These are phyloP conservation scores for Eucalyptus urophylla DNA, from an alignment of 345 rosid genomes.

Conservation along the genomic window DNA sequence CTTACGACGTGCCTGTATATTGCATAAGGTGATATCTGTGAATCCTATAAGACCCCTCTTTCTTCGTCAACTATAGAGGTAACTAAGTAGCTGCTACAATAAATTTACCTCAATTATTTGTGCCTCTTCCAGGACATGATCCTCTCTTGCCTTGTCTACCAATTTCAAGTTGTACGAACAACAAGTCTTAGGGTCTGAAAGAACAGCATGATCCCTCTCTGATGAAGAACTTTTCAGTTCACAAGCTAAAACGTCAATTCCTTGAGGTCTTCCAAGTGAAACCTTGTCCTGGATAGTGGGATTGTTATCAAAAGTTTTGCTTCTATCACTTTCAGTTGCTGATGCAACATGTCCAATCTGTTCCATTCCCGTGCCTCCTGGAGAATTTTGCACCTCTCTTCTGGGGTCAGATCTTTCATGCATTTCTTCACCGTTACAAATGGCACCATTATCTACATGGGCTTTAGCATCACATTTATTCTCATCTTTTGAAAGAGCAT, in stretches of 20 bases:
- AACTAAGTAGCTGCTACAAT: not conserved
- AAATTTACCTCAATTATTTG: slow-evolving; percentile 62
- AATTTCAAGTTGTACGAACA: slow-evolving; percentile 22
- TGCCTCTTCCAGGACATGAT: slow-evolving; percentile 86
- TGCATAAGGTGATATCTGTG: not conserved
- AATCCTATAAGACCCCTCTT: not conserved
- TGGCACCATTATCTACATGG: not conserved
- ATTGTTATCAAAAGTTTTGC: slow-evolving; percentile 8
- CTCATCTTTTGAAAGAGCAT: slow-evolving; percentile 9
- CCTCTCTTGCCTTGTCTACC: slow-evolving; percentile 55
- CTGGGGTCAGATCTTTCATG: not conserved
- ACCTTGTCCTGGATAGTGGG: slow-evolving; percentile 8
- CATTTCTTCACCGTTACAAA: not conserved
- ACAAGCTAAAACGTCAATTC: not conserved
- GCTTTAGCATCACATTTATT: not conserved
- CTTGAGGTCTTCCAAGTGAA: not conserved
- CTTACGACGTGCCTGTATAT: slow-evolving; percentile 68
- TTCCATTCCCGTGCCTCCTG: not conserved
- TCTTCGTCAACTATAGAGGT: not conserved
- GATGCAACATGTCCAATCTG: slow-evolving; percentile 12
- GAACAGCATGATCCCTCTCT: slow-evolving; percentile 2
- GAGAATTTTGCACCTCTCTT: not conserved
- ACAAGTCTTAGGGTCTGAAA: slow-evolving; percentile 25
- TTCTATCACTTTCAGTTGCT: slow-evolving; percentile 19
- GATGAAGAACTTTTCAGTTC: not conserved